Conservation (phyloP, 176 grass and related monocot species). For the bread wheat (Triticum aestivum) region DNA sequence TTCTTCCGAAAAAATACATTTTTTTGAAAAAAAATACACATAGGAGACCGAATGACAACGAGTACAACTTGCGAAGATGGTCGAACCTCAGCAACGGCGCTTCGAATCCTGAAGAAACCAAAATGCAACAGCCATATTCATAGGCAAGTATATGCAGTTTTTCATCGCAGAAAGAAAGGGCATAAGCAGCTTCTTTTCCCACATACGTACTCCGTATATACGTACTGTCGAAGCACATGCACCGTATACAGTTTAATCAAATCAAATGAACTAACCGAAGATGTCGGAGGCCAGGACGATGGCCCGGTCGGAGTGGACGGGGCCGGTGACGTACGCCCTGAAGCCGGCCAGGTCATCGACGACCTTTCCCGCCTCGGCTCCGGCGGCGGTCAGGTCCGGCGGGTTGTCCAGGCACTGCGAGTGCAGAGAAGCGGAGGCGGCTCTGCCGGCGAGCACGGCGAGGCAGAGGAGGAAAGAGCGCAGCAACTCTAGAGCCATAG, state of each 20-base stretch:
- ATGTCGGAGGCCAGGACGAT: conserved; percentile 30
- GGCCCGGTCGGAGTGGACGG: neutral
- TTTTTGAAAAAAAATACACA: no score
- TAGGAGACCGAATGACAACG: no score
- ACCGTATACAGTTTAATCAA: no score
- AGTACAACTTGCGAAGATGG: neutral
- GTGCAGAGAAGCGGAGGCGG: neutral
- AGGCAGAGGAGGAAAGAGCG: neutral
- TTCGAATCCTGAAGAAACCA: conserved; percentile 26
- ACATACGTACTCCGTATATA: no score
- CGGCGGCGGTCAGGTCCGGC: neutral
- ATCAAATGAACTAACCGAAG: conserved; percentile 6
- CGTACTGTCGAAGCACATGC: no score
- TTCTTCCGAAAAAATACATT: no score
- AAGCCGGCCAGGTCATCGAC: conserved; percentile 11
- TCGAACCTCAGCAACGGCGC: conserved; percentile 32
- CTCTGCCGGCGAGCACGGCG: neutral
- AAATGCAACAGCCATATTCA: neutral
- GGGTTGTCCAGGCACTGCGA: conserved; percentile 40
- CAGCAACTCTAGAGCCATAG: neutral
- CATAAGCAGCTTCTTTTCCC: no score
- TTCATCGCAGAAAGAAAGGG: no score
- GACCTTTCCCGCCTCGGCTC: neutral
- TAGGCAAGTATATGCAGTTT: no score
- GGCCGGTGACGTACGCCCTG: conserved; percentile 27